Base-by-base conservation (phyloP, 2,329 filamentous ascomycete genomes). In the Scortechinia acanthostroma region DNA sequence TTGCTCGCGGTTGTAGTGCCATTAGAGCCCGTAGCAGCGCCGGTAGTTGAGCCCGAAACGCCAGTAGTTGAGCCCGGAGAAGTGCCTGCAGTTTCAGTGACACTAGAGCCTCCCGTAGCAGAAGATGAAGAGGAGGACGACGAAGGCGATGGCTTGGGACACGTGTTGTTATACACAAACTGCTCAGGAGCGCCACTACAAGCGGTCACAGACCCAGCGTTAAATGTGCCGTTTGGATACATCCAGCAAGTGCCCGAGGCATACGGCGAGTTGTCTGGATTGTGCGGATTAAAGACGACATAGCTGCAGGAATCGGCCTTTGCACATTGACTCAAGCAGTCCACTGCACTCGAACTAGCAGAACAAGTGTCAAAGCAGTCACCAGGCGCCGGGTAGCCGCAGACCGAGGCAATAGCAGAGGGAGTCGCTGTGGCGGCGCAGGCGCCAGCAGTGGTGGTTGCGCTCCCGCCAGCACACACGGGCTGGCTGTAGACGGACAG, bases 141-240 rank as follows among this genome's bases (percentile, higher is more conserved):
- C 3, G 44, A 22, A 28, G 42, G 22, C 16, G 43, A 22, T 2
- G 52, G 48, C 52, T 55, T 58, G 46, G 58, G 58, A 43, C 58
- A 60, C 28, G 43, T 3, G 48, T 60, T 59, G 14, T 54, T 46
- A 46, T 59, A 60, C 44, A 59, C 58, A 47, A 45, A 59, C 47
- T 59, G 58, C 47, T 55, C 43, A 23, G 55, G 48, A 30, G 15
- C 35, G 40, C 50, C 55, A 45, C 45, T 53, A 46, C 57, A 59
- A 42, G 51, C 47, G 21, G 44, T 50, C 40, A 43, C 51, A 43
- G 48, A 47, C 4, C 5, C 45, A 19, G 51, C 46, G 42, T 58
- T 47, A 42, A 47, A 60, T 43, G 51, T 51, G 50, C 57, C 56
- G 23, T 53, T 49, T 13, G 56, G 45, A 48, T 58, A 60, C 21